A percentile compares a stretch with the other conserved stretches of the same genome.
Conservation (phyloP, 805 yeast species). For the Brettanomyces custersianus region DNA sequence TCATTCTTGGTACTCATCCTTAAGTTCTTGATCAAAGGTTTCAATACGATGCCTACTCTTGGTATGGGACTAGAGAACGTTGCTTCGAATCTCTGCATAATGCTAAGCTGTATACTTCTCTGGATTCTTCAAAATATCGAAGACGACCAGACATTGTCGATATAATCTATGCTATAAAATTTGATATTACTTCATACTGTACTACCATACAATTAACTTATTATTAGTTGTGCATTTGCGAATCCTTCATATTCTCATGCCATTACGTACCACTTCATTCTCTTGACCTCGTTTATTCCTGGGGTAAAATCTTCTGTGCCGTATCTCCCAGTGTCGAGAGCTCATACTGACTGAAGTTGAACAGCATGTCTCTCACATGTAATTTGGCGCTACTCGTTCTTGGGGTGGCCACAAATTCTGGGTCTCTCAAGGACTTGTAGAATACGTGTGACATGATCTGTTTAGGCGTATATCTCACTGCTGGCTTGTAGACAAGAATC, state of each 20-base stretch:
- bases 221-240: background rate
- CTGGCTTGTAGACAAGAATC: slow-evolving; percentile 87
- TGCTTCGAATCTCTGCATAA: slow-evolving; percentile 64
- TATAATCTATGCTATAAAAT: too few species aligned
- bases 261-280: background rate
- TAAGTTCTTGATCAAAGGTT: slow-evolving; percentile 73
- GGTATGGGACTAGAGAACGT: slow-evolving; percentile 94
- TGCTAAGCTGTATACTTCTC: slow-evolving; percentile 80
- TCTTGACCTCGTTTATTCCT: background rate
- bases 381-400: slow-evolving; percentile 27
- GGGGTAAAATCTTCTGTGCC: slow-evolving; percentile 16
- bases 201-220: too few species aligned
- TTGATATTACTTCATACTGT: too few species aligned
- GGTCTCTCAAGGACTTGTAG: slow-evolving; percentile 73
- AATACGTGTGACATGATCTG: slow-evolving; percentile 81
- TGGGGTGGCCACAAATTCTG: slow-evolving; percentile 30
- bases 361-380: slow-evolving; percentile 34
- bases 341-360: slow-evolving; percentile 68
- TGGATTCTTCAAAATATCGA: slow-evolving; percentile 96
- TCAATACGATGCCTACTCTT: slow-evolving; percentile 69
- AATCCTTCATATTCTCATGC: background rate
- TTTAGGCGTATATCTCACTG: slow-evolving; percentile 68
- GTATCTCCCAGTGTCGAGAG: slow-evolving; percentile 23
- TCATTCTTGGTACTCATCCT: slow-evolving; percentile 80
- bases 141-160: slow-evolving; percentile 88